These are phyloP conservation scores for Plectosphaerella sp. DNA, from an alignment of 2,329 filamentous ascomycete genomes.

Conservation along the genomic window DNA sequence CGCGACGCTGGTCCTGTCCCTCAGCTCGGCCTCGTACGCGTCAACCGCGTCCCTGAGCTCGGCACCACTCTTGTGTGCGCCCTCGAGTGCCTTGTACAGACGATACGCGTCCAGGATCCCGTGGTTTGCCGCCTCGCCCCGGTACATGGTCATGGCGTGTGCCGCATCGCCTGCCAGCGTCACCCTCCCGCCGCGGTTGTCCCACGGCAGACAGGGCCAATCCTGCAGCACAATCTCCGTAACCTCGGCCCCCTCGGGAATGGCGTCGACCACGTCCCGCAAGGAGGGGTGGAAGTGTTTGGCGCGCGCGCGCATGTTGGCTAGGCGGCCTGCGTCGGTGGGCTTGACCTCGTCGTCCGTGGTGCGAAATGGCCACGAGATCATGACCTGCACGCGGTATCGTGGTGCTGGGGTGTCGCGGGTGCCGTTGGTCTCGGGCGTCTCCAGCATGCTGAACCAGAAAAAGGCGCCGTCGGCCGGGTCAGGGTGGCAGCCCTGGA, in stretches of 20 bases:
- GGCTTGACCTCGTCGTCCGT: constrained; percentile 24
- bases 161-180: constrained; percentile 50
- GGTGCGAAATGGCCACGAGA: constrained; percentile 38
- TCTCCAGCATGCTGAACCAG: constrained; percentile 43
- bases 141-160: constrained; percentile 56
- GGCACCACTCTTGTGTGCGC: constrained; percentile 8
- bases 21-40: constrained; percentile 24
- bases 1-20: constrained; percentile 19
- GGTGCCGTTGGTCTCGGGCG: constrained; percentile 29
- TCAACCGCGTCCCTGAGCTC: constrained; percentile 14
- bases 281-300: constrained; percentile 30
- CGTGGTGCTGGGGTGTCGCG: constrained; percentile 21
- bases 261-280: constrained; percentile 32
- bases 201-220: constrained; percentile 33
- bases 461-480: constrained; percentile 38
- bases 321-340: constrained; percentile 24
- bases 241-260: constrained; percentile 34
- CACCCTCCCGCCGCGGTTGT: constrained; percentile 35
- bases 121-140: constrained; percentile 34
- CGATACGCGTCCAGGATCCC: constrained; percentile 32
- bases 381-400: constrained; percentile 38
- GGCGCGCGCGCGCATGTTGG: constrained; percentile 33
- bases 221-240: constrained; percentile 30
- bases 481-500: constrained; percentile 47
- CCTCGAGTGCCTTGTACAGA: constrained; percentile 18